phyloP scores from a whole-genome alignment of 768 basidiomycete genomes.

The Cystobasidium onofrii region DNA sequence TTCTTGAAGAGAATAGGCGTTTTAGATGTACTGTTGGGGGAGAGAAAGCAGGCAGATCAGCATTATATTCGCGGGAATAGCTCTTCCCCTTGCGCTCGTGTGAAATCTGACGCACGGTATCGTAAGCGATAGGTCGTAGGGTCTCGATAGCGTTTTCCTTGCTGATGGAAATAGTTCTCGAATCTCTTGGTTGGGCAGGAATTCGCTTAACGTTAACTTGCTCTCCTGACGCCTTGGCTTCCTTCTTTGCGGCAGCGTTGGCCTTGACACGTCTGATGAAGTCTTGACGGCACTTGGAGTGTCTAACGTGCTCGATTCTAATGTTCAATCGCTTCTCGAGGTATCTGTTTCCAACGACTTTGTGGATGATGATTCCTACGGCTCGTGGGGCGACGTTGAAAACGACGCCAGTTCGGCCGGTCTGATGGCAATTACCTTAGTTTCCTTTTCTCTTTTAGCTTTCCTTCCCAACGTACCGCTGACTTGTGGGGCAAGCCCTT shows the following conservation, averaged over 20 bases:
- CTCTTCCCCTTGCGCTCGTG: too few species aligned
- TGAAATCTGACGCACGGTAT: conserved; percentile 11
- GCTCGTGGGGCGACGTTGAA: conserved; percentile 95
- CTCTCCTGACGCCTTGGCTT: conserved; percentile 84
- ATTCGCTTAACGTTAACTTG: conserved; percentile 75
- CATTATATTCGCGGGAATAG: not conserved
- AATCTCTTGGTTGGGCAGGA: conserved; percentile 70
- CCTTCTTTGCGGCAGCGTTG: conserved; percentile 73
- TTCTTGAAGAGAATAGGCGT: too few species aligned
- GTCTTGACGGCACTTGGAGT: conserved; percentile 95
- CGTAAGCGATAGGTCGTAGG: conserved; percentile 84
- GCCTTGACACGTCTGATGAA: conserved; percentile 91
- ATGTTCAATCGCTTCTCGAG: conserved; percentile 99
- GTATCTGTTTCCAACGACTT: conserved; percentile 97
- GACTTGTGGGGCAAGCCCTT: conserved; percentile 99
- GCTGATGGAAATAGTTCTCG: conserved; percentile 62
- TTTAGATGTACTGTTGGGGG: conserved; percentile 24
- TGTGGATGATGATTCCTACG: conserved; percentile 95
- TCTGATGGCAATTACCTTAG: too few species aligned
- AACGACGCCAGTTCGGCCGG: conserved; percentile 73
- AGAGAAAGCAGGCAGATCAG: not conserved
- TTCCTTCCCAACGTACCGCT: too few species aligned
- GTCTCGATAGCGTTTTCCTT: conserved; percentile 78
- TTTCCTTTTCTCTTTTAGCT: too few species aligned
- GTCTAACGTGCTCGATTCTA: conserved; percentile 81